These are phyloP conservation scores for Cordyceps tenuipes DNA, from an alignment of 2,329 filamentous ascomycete species.

Conservation along the genomic window DNA sequence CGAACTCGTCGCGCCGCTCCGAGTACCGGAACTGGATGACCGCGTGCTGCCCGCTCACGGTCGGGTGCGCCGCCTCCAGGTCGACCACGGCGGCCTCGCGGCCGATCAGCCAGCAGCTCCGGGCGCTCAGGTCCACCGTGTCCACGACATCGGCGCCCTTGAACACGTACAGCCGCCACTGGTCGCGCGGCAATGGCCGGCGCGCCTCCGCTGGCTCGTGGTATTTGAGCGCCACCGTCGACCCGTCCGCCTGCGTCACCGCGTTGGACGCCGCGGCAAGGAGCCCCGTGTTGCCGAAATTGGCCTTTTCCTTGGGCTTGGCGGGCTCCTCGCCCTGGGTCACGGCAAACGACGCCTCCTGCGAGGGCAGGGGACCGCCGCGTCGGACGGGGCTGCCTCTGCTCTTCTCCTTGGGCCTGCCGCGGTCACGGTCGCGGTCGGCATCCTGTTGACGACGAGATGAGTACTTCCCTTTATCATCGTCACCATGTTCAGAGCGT, in stretches of 20 bases:
- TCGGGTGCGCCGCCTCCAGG: slow-evolving; percentile 78
- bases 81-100: slow-evolving; percentile 76
- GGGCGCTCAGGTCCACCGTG: slow-evolving; percentile 64
- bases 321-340: slow-evolving; percentile 34
- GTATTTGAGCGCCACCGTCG: slow-evolving; percentile 80
- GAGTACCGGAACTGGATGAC: slow-evolving; percentile 87
- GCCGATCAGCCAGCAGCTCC: slow-evolving; percentile 88
- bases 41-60: slow-evolving; percentile 90
- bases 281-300: slow-evolving; percentile 70
- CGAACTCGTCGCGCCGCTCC: slow-evolving; percentile 77
- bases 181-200: slow-evolving; percentile 68
- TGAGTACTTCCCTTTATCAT: slow-evolving; percentile 1
- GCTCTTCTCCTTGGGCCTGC: slow-evolving; percentile 16
- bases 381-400: slow-evolving; percentile 22
- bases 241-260: slow-evolving; percentile 62
- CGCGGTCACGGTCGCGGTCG: slow-evolving; percentile 11
- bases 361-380: slow-evolving; percentile 49
- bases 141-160: slow-evolving; percentile 74
- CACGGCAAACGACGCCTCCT: slow-evolving; percentile 51
- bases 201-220: slow-evolving; percentile 90
- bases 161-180: slow-evolving; percentile 91
- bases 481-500: background rate
- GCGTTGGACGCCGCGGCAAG: slow-evolving; percentile 83
- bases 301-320: slow-evolving; percentile 76
- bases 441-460: background rate